phyloP scores from a whole-genome alignment of 78 protist species.

The Dictyostelium brefeldianum region DNA sequence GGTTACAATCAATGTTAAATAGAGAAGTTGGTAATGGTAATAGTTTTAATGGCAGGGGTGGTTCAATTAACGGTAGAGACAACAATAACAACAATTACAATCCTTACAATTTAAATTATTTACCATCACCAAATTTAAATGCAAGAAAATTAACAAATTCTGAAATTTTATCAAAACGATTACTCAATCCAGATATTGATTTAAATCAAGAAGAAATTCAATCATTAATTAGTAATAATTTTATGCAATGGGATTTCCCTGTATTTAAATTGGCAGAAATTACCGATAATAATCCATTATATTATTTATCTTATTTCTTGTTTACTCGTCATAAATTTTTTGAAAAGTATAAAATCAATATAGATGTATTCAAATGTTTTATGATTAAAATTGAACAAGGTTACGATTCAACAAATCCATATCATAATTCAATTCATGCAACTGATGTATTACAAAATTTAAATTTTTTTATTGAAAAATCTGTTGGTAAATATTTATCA shows the following conservation, averaged over 20 bases:
- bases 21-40: background rate
- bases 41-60: background rate
- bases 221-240: background rate
- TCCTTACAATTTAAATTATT: background rate
- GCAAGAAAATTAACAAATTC: background rate
- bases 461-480: constrained; percentile 18
- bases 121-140: background rate
- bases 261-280: constrained; percentile 22
- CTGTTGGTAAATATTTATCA: background rate
- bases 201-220: constrained; percentile 17
- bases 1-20: constrained; percentile 42
- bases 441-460: constrained; percentile 72
- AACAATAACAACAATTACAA: background rate
- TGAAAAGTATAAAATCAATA: constrained; percentile 24
- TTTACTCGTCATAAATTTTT: constrained; percentile 33
- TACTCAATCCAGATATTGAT: background rate
- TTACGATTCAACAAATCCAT: constrained; percentile 70
- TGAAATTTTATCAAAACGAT: background rate
- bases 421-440: constrained; percentile 86
- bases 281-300: constrained; percentile 44
- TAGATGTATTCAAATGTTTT: constrained; percentile 2
- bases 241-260: constrained; percentile 42
- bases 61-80: background rate
- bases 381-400: constrained; percentile 33
- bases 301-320: background rate